phyloP scores from a whole-genome alignment of 441 rosid species.

The Capsella rubella region DNA sequence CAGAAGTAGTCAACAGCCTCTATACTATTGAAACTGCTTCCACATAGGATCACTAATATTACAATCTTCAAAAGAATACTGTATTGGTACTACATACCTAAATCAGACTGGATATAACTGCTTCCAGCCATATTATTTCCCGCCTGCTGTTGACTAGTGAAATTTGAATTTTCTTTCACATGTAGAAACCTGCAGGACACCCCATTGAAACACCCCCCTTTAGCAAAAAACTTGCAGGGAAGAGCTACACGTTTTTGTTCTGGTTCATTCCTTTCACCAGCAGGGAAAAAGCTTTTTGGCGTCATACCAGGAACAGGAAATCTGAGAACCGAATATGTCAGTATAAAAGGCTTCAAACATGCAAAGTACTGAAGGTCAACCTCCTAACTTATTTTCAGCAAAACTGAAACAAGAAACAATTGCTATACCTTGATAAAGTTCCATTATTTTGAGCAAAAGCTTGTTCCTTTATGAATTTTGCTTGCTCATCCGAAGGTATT shows the following conservation, averaged over 20 bases:
- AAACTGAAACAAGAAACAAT: constrained; percentile 26
- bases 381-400: constrained; percentile 27
- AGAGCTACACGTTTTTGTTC: constrained; percentile 65
- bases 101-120: constrained; percentile 46
- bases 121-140: constrained; percentile 48
- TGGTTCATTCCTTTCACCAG: constrained; percentile 45
- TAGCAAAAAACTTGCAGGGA: constrained; percentile 76
- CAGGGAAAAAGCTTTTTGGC: constrained; percentile 48
- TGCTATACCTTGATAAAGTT: constrained; percentile 58
- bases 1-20: constrained; percentile 5
- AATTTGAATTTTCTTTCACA: constrained; percentile 49
- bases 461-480: constrained; percentile 40
- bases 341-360: constrained; percentile 37
- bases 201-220: constrained; percentile 93
- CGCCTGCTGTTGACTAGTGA: constrained; percentile 43
- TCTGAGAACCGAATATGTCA: constrained; percentile 59
- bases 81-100: constrained; percentile 59
- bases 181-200: constrained; percentile 85
- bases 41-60: constrained; percentile 27
- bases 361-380: constrained; percentile 35
- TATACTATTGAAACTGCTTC: not conserved
- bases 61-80: constrained; percentile 35
- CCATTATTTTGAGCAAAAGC: constrained; percentile 40
- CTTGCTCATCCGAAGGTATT: constrained; percentile 34
- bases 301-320: constrained; percentile 49